Percentiles rank a stretch among this genome's conserved stretches.
Evolutionary conservation across 1,284 basidiomycete species (phyloP).

Genomic region (Takashimella koratensis): DNA sequence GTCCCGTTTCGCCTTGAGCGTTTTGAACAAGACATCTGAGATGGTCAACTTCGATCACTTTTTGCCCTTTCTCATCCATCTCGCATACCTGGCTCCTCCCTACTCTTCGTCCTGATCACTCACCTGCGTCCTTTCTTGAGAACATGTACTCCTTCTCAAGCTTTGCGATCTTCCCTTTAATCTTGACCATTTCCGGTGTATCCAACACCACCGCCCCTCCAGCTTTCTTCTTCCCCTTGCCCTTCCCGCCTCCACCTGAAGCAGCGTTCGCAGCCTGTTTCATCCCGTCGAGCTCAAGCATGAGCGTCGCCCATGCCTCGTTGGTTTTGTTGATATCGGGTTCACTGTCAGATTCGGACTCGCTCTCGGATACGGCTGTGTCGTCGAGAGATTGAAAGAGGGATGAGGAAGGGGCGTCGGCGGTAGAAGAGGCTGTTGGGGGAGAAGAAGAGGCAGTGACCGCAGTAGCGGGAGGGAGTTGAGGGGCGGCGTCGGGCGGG

Average conservation of each 20-base stretch:
- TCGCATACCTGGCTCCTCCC: neutral
- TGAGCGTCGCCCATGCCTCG: constrained; percentile 52
- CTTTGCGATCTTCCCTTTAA: constrained; percentile 58
- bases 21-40: constrained; percentile 57
- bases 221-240: constrained; percentile 45
- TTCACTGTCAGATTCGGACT: constrained; percentile 48
- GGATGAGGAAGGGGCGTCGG: constrained; percentile 10
- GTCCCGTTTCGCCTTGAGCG: constrained; percentile 58
- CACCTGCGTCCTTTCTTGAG: constrained; percentile 60
- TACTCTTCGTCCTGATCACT: constrained; percentile 3
- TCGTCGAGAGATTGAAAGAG: constrained; percentile 30
- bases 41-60: neutral
- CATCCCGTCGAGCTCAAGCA: constrained; percentile 50
- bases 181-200: constrained; percentile 50
- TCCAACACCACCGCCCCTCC: constrained; percentile 33
- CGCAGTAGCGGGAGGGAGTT: neutral
- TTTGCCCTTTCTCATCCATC: neutral
- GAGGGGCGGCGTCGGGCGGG: neutral
- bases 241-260: constrained; percentile 3
- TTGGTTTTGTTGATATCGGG: constrained; percentile 57
- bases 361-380: constrained; percentile 2
- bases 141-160: constrained; percentile 72
- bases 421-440: neutral
- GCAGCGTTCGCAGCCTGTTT: constrained; percentile 15
- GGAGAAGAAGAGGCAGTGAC: neutral